Evolutionary conservation across 1,284 basidiomycete species (phyloP).

Genomic region (Vanrija sp.): DNA sequence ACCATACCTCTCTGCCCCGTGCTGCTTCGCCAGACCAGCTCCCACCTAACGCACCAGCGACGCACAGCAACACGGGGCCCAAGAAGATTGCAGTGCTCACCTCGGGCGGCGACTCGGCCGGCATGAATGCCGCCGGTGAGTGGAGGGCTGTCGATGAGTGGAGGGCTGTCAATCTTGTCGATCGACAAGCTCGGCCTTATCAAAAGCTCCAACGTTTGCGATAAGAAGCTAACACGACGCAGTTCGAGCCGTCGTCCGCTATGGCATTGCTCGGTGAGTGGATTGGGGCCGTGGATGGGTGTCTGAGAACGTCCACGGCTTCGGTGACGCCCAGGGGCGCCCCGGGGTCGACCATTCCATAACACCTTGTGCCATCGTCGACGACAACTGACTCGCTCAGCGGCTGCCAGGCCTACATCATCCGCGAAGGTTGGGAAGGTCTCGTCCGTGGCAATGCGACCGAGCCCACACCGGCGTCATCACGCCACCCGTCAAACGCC

Average conservation of each 20-base stretch:
- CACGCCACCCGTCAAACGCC: constrained; percentile 16
- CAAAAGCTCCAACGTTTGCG: not conserved
- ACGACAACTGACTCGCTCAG: constrained; percentile 48
- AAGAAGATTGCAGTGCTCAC: constrained; percentile 83
- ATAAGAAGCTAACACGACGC: not conserved
- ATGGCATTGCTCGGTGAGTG: constrained; percentile 76
- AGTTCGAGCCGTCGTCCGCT: constrained; percentile 85
- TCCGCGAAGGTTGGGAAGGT: constrained; percentile 96
- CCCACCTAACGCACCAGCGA: no score
- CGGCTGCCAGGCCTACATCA: constrained; percentile 87
- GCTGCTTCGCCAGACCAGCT: no score
- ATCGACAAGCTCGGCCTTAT: not conserved
- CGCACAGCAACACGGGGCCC: not conserved
- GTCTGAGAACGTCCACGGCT: no score
- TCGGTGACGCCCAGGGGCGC: no score
- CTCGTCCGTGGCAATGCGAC: constrained; percentile 60
- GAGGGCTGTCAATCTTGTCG: not conserved
- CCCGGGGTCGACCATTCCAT: no score
- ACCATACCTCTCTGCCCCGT: no score
- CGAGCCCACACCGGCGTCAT: constrained; percentile 35
- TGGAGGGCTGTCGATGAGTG: constrained; percentile 12
- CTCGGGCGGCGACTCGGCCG: constrained; percentile 94
- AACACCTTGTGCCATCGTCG: no score
- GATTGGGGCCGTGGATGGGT: no score
- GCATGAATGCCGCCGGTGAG: constrained; percentile 80